Percentiles rank a stretch among this genome's conserved stretches.
phyloP scores from a whole-genome alignment of 2,329 filamentous ascomycete species.

The Acrocalymma vagum region DNA sequence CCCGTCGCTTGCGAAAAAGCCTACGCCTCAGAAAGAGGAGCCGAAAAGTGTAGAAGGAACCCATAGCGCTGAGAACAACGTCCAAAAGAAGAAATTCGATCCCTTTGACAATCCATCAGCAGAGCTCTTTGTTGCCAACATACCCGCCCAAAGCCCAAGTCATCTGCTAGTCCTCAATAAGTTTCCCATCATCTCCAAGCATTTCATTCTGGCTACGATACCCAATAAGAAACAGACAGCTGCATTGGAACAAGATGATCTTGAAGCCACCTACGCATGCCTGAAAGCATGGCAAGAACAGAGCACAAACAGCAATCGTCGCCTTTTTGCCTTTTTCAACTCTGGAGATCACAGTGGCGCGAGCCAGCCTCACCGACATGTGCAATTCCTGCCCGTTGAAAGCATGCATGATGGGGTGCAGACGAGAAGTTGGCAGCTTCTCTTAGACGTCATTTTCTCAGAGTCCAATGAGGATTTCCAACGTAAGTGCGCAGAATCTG shows the following conservation, averaged over 20 bases:
- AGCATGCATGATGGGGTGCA: slow-evolving; percentile 63
- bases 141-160: slow-evolving; percentile 53
- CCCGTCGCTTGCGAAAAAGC: slow-evolving; percentile 73
- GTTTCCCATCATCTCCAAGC: slow-evolving; percentile 74
- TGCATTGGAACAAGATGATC: slow-evolving; percentile 67
- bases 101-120: slow-evolving; percentile 70
- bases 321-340: slow-evolving; percentile 75
- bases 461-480: slow-evolving; percentile 9
- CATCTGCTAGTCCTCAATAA: slow-evolving; percentile 78
- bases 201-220: slow-evolving; percentile 77
- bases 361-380: slow-evolving; percentile 75
- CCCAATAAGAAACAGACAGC: slow-evolving; percentile 71
- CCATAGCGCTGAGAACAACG: too few relatives aligned
- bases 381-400: slow-evolving; percentile 74
- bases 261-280: slow-evolving; percentile 69
- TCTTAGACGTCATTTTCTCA: slow-evolving; percentile 55
- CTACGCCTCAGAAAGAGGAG: slow-evolving; percentile 53
- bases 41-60: too few relatives aligned
- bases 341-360: slow-evolving; percentile 73
- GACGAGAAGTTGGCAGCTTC: slow-evolving; percentile 53
- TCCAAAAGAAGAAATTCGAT: slow-evolving; percentile 52
- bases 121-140: slow-evolving; percentile 62
- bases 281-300: slow-evolving; percentile 62
- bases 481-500: slow-evolving; percentile 3
- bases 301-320: slow-evolving; percentile 32